These are phyloP conservation scores for Stylonectria norvegica DNA, from an alignment of 2,329 filamentous ascomycete species.

Conservation along the genomic window DNA sequence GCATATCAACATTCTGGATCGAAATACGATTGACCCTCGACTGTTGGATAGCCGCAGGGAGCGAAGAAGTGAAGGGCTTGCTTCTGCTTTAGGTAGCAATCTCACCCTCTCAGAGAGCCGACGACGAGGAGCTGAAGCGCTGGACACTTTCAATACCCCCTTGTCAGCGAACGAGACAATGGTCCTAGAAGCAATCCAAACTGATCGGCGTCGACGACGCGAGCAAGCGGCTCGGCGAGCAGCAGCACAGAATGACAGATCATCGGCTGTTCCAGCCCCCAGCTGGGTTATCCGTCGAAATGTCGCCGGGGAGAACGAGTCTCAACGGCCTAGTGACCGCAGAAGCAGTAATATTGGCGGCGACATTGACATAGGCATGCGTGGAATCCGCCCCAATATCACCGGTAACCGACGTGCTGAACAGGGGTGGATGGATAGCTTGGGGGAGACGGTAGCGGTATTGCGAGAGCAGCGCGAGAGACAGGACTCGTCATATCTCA, in stretches of 20 bases:
- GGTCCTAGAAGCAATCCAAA: slow-evolving; percentile 55
- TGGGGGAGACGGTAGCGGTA: slow-evolving; percentile 36
- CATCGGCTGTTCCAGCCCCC: slow-evolving; percentile 3
- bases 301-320: slow-evolving; percentile 21
- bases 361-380: too few species aligned
- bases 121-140: slow-evolving; percentile 30
- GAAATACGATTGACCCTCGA: slow-evolving; percentile 51
- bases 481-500: slow-evolving; percentile 36
- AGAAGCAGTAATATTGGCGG: slow-evolving; percentile 36
- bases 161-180: slow-evolving; percentile 53
- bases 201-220: slow-evolving; percentile 49
- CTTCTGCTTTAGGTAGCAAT: slow-evolving; percentile 6
- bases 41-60: slow-evolving; percentile 47
- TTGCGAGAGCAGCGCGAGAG: slow-evolving; percentile 36
- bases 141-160: slow-evolving; percentile 48
- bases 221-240: slow-evolving; percentile 37
- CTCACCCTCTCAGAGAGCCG: slow-evolving; percentile 23
- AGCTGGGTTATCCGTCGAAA: slow-evolving; percentile 12
- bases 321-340: slow-evolving; percentile 31
- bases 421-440: slow-evolving; percentile 32
- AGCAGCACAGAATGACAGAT: slow-evolving; percentile 14
- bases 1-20: slow-evolving; percentile 55
- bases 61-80: slow-evolving; percentile 29
- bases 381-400: too few species aligned
- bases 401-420: slow-evolving; percentile 31